Conservation (phyloP, 1,139 yeast species). For the Yamadazyma blattariae region DNA sequence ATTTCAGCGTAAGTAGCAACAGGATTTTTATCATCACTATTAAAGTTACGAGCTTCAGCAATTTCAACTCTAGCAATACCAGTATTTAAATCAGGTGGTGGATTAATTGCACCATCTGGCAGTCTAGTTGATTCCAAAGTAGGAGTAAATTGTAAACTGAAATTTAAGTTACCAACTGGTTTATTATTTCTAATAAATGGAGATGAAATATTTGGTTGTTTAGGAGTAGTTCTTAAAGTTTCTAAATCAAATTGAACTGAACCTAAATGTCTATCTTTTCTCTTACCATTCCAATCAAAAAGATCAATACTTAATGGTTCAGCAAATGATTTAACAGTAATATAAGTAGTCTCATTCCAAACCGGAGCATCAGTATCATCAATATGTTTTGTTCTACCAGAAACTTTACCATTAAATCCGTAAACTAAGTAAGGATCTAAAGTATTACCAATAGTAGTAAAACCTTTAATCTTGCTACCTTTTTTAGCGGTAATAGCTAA, state of each 20-base stretch:
- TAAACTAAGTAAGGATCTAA: conserved; percentile 87
- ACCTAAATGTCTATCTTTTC: conserved; percentile 83
- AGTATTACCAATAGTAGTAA: conserved; percentile 69
- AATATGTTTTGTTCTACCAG: conserved; percentile 67
- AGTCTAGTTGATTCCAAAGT: conserved; percentile 71
- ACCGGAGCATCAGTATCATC: conserved; percentile 66
- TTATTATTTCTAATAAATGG: conserved; percentile 76
- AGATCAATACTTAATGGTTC: conserved; percentile 75
- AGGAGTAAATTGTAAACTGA: conserved; percentile 75
- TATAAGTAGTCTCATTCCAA: conserved; percentile 77
- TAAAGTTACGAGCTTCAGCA: conserved; percentile 50
- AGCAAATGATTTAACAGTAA: conserved; percentile 71
- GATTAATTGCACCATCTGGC: conserved; percentile 82
- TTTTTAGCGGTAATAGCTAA: conserved; percentile 63
- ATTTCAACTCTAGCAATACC: conserved; percentile 73
- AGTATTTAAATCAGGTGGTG: conserved; percentile 90
- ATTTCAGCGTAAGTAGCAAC: conserved; percentile 72
- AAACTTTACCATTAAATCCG: conserved; percentile 54
- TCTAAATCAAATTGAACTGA: conserved; percentile 74
- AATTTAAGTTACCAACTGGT: conserved; percentile 70
- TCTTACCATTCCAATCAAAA: conserved; percentile 70
- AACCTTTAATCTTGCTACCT: conserved; percentile 68
- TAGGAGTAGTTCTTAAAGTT: conserved; percentile 53
- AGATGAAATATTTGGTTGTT: conserved; percentile 49
- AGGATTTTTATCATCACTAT: conserved; percentile 31